Evolutionary conservation across 257 asterid genomes (phyloP), one percentile per base, ranked within the genome.

Genomic region (Haberlea rhodopensis): DNA sequence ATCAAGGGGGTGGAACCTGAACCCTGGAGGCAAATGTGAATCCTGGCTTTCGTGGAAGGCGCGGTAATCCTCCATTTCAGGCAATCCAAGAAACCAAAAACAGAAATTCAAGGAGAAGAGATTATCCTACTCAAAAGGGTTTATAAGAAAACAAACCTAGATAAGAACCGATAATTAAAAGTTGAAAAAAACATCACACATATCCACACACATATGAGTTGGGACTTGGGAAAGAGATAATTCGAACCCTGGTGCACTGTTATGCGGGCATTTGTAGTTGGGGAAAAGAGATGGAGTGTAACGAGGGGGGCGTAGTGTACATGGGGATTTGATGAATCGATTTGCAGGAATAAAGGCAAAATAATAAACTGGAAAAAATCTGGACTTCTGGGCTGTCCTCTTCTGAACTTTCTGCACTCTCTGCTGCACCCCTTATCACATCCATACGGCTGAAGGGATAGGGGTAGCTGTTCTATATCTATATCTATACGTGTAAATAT

Each of bases 1-100:
- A 40, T 91, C 98, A 2, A 95, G 86, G 0, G 98, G 98, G 75
- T 88, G 98, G 57, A 91, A 91, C 6, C 98, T 53, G 80, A 83
- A 91, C 0, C 98, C 98, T 0, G 96, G 95, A 0, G 98, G 98
- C 18, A 91, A 65, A 40, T 79, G 71, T 0, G 85, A 69, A 8
- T 88, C 95, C 8, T 62, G 70, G 53, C 71, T 69, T 3, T 82
- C 88, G 52, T 69, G 79, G 24, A 49, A 73, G 10, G 7, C 19
- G 20, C 71, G 70, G 45, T 28, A 72, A 15, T 34, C 73, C 18
- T 81, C 96, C 97, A 85, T 90, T 3, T 8, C 9, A 29, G 15
- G 5, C 43, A 22, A 18, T 15, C 7, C n/a, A 28, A 3, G 9
- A 43, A 43, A 43, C 4, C 45, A 21, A 24, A 26, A 13, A 9